Conservation (phyloP, 2,329 filamentous ascomycete species). For the Ceratocystis smalleyi region DNA sequence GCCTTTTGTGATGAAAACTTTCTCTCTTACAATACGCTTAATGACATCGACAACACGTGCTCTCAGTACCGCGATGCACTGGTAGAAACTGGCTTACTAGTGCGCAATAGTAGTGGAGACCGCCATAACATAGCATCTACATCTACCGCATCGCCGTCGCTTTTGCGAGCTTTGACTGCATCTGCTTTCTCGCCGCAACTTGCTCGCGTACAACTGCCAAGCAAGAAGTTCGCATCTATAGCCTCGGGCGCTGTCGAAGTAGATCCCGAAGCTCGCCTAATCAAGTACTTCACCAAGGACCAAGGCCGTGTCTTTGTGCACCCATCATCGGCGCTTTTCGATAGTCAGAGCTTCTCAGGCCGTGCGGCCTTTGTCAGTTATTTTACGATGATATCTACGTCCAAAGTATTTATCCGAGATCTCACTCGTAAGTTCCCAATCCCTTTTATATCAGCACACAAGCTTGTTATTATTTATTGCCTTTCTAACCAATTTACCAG, state of each 20-base stretch:
- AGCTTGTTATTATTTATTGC: too few relatives aligned
- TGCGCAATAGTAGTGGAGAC: slow-evolving; percentile 24
- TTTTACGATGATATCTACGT: slow-evolving; percentile 81
- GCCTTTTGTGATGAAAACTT: slow-evolving; percentile 76
- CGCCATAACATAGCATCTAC: slow-evolving; percentile 19
- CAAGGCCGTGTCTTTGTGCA: slow-evolving; percentile 85
- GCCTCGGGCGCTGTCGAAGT: slow-evolving; percentile 81
- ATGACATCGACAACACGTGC: slow-evolving; percentile 75
- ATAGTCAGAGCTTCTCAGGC: slow-evolving; percentile 59
- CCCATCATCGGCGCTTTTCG: slow-evolving; percentile 74
- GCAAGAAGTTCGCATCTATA: slow-evolving; percentile 84
- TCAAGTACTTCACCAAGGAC: slow-evolving; percentile 82
- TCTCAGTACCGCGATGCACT: slow-evolving; percentile 75
- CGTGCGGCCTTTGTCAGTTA: slow-evolving; percentile 70
- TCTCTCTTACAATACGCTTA: slow-evolving; percentile 65
- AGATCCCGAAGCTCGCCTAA: slow-evolving; percentile 79
- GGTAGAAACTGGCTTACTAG: slow-evolving; percentile 69
- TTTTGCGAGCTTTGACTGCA: slow-evolving; percentile 55
- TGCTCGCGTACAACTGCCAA: slow-evolving; percentile 79
- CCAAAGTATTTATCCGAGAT: slow-evolving; percentile 82
- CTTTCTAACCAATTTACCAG: slow-evolving; percentile 24
- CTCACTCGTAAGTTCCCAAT: slow-evolving; percentile 54
- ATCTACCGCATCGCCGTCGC: slow-evolving; percentile 23
- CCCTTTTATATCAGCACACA: background rate
- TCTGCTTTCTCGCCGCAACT: slow-evolving; percentile 72